phyloP scores from a whole-genome alignment of 2,329 filamentous ascomycete genomes.

The Aciculosporium take region DNA sequence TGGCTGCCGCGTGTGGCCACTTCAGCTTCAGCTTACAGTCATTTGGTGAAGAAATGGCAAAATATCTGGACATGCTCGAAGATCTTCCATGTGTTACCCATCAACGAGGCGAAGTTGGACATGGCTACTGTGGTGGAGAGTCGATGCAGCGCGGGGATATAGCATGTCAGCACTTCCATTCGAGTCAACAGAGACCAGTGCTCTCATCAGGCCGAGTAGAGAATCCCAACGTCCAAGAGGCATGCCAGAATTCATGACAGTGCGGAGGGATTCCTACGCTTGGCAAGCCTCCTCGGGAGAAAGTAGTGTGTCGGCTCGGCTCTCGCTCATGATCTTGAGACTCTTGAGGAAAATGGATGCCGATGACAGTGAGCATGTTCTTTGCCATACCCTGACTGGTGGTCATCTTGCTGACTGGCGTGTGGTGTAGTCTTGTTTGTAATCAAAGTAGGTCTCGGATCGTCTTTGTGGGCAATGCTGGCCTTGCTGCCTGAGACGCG shows the following conservation, averaged over 20 bases:
- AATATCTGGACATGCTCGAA: conserved; percentile 65
- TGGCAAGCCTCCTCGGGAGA: conserved; percentile 33
- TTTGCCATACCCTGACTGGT: neutral
- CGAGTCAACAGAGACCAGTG: conserved; percentile 19
- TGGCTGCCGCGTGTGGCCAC: conserved; percentile 81
- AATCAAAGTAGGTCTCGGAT: conserved; percentile 77
- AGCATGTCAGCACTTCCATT: conserved; percentile 10
- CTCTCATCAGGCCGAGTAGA: conserved; percentile 25
- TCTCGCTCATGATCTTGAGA: conserved; percentile 28
- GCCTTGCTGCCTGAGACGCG: conserved; percentile 63
- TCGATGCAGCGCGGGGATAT: neutral
- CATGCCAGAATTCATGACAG: conserved; percentile 33
- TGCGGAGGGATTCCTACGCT: conserved; percentile 30
- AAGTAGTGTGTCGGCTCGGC: conserved; percentile 23
- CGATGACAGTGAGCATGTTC: conserved; percentile 29
- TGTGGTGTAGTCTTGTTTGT: conserved; percentile 46
- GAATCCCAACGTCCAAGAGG: conserved; percentile 34
- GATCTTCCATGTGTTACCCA: conserved; percentile 59
- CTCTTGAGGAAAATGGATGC: conserved; percentile 28
- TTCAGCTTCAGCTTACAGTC: conserved; percentile 80
- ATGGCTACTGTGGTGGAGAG: conserved; percentile 64
- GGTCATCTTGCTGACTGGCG: neutral
- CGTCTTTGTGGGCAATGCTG: conserved; percentile 68
- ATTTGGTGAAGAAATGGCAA: conserved; percentile 73
- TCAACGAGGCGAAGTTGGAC: conserved; percentile 50